Evolutionary conservation across 176 grass and related monocot genomes (phyloP), one percentile per base, ranked within the genome.

Genomic region (Paspalum notatum): DNA sequence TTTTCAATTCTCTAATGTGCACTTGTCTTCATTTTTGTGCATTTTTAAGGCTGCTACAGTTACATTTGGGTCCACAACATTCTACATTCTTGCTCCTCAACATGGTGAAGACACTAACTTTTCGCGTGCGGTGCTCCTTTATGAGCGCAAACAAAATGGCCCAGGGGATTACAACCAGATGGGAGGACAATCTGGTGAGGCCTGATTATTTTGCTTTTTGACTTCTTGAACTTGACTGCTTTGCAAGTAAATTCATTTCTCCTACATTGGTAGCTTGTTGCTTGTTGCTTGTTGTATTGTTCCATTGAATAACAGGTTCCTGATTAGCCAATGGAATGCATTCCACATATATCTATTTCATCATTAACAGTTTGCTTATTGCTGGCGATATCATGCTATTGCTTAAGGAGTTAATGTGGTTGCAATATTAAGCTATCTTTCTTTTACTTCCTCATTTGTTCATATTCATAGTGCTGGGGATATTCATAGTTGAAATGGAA

Each of bases 51-150:
- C 43, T 14, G 91, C 39, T 50, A 25, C 85, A 70, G 66, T 78
- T 53, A 84, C 9, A 70, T 68, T 11, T 68, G 73, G 62, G 66
- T 48, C 58, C 44, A 79, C 74, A 50, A 54, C 62, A 1, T 79
- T 93, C 47, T 78, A 93, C 74, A 73, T 93, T 74, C 71, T 87
- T 78, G 38, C 87, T 69, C 76, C 82, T 75, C 75, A 80, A 84
- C 55, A 77, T 49, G 26, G 58, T 77, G 90, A 77, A 45, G 10
- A 0, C 18, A 66, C 79, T 62, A 72, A 79, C 32, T 84, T 86
- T 85, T 66, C 87, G 15, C 85, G 89, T 93, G 90, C 83, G 82
- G 80, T 87, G 70, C 49, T 88, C 43, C 59, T 88, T 62, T 93
- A 87, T 5, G 61, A 80, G 9, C 58, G 52, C 74, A 56, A 20